Base-by-base conservation (phyloP, 1,284 basidiomycete species). In the Microbotryum lychnidis-dioicae region DNA sequence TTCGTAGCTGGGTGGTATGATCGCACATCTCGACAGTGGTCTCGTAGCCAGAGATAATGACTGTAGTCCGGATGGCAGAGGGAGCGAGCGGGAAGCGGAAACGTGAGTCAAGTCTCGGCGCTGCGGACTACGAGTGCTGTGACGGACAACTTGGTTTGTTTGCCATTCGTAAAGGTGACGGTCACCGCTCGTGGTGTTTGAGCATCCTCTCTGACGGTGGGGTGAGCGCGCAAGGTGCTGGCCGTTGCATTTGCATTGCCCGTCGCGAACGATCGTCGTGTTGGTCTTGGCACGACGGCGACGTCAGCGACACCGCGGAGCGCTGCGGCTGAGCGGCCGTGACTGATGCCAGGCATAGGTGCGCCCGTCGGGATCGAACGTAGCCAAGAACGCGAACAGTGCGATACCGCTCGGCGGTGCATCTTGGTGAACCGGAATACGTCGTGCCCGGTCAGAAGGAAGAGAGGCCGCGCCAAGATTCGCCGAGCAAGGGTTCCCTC, bases 1-100 rank as follows among this genome's bases (percentile, higher is more conserved):
- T 91, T 94, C 10, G 94, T 97, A 62, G 85, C 75, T 0, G 86
- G 79, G 75, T 97, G 94, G 73, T 89, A 94, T 75, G 92, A 97
- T 54, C 83, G 77, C 0, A 86, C 75, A 75, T 92, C 97, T 42
- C 92, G 82, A 73, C 94, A 98, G 72, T 97, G 93, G 73, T 90
- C 88, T 14, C 84, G 78, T 27, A 89, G 76, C 82, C 85, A 89
- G 50, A 86, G 77, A 71, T 86, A 80, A 73, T 87, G 84, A 72
- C 85, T 87, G 64, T 49, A 42, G 37, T 18, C 12, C 18, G 21
- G 20, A 7, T 23, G 14, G 14, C 48, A 50, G 21, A n/a, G 48
- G 23, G 20, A 50, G 48, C 18, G 12, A 42, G 37, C 37, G 16
- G 31, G 31, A 31, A 31, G 31, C 16, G 37, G 37, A 14, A 42